Conservation (phyloP, 352 stramenopile species). For the Globisporangium canariense region DNA sequence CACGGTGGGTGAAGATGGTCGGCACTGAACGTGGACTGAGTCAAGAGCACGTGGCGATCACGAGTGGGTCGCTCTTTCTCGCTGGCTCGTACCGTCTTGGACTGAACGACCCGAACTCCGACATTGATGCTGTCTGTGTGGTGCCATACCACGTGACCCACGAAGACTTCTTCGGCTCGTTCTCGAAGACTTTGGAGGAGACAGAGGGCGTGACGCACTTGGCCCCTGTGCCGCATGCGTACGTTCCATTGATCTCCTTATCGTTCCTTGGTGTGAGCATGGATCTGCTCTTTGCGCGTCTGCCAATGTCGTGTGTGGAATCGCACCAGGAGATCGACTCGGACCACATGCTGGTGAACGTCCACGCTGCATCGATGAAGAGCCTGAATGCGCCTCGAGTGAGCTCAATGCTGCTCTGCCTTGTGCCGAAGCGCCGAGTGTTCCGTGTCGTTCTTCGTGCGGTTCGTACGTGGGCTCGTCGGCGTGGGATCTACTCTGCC, state of each 20-base stretch:
- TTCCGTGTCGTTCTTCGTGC: constrained; percentile 87
- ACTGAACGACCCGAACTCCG: constrained; percentile 76
- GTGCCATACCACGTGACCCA: constrained; percentile 78
- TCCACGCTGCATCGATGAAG: constrained; percentile 94
- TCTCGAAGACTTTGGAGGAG: constrained; percentile 61
- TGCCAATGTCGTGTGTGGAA: constrained; percentile 62
- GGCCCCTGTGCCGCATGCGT: constrained; percentile 84
- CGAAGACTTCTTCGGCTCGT: constrained; percentile 85
- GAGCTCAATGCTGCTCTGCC: constrained; percentile 93
- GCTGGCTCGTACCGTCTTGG: constrained; percentile 87
- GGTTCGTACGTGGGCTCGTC: constrained; percentile 73
- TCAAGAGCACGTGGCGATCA: constrained; percentile 73
- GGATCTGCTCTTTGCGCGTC: constrained; percentile 90
- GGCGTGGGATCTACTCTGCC: constrained; percentile 95
- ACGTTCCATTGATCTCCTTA: constrained; percentile 92
- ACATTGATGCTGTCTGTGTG: constrained; percentile 85
- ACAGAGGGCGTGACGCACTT: constrained; percentile 70
- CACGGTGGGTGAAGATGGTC: constrained; percentile 76
- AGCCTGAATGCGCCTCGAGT: constrained; percentile 92
- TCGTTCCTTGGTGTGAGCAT: constrained; percentile 85
- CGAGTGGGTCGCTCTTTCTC: constrained; percentile 70
- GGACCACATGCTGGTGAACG: constrained; percentile 88
- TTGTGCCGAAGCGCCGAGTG: constrained; percentile 84
- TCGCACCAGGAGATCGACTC: constrained; percentile 81
- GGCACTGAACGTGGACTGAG: constrained; percentile 57